Evolutionary conservation across 495 filamentous ascomycete species (phyloP).

Genomic region (Aspergillus saccharolyticus): DNA sequence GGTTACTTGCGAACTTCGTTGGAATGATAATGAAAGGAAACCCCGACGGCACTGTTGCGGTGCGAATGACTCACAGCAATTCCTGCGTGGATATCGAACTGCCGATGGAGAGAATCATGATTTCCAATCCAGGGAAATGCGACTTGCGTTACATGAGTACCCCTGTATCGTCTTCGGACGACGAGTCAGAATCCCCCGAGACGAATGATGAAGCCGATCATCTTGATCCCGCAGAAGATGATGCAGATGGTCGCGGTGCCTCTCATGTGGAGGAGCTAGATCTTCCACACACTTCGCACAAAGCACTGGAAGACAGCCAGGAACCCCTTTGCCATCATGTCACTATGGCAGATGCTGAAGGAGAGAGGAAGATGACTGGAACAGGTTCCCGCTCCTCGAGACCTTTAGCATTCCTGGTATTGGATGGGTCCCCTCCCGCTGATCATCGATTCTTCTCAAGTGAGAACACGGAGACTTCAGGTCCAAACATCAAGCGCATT

Average conservation of each 20-base stretch:
- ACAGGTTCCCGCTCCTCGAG: conserved; percentile 14
- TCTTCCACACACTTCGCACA: background rate
- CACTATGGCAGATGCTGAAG: background rate
- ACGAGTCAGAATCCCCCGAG: background rate
- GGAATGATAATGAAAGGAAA: conserved; percentile 53
- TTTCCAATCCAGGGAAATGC: conserved; percentile 31
- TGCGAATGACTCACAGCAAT: conserved; percentile 47
- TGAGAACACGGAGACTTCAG: conserved; percentile 8
- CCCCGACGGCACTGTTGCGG: conserved; percentile 47
- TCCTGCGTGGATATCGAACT: conserved; percentile 47
- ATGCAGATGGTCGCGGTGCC: conserved; percentile 5
- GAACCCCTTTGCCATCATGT: background rate
- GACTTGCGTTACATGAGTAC: too few species aligned
- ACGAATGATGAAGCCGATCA: conserved; percentile 26
- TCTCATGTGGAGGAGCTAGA: conserved; percentile 9
- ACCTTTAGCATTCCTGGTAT: conserved; percentile 36
- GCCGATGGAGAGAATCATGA: conserved; percentile 39
- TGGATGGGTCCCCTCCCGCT: conserved; percentile 40
- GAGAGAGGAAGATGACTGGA: background rate
- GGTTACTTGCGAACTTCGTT: conserved; percentile 40
- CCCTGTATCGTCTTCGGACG: background rate
- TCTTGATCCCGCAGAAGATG: conserved; percentile 27
- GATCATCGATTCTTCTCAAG: conserved; percentile 44
- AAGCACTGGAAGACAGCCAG: background rate
- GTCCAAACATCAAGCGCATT: conserved; percentile 40